A percentile compares a stretch with the other conserved stretches of the same genome.
Conservation (phyloP, 2,329 filamentous ascomycete genomes). For the Helminthosporium solani region DNA sequence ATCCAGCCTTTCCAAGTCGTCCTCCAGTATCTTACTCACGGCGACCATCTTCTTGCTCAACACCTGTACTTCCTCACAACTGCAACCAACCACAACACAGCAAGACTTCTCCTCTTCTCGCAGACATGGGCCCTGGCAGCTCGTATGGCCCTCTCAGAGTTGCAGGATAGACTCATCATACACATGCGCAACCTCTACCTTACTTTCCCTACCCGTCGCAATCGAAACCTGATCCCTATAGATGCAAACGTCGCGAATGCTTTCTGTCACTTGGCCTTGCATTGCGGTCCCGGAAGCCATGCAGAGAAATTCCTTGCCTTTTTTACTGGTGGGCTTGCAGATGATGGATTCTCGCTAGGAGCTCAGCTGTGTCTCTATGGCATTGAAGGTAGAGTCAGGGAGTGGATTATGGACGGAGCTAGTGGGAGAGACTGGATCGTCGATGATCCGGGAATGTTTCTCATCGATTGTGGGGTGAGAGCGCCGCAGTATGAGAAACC, state of each 20-base stretch:
- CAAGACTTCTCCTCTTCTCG: slow-evolving; percentile 6
- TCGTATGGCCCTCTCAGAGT: slow-evolving; percentile 1
- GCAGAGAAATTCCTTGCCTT: slow-evolving; percentile 13
- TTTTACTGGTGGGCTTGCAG: slow-evolving; percentile 4
- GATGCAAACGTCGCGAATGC: background rate
- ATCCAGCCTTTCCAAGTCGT: background rate
- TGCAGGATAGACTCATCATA: slow-evolving; percentile 8
- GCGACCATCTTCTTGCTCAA: background rate
- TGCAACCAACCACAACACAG: background rate
- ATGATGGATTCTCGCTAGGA: background rate
- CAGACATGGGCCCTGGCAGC: slow-evolving; percentile 11
- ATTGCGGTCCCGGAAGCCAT: slow-evolving; percentile 1
- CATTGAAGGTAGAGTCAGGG: background rate
- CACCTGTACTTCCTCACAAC: background rate
- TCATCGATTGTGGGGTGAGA: background rate
- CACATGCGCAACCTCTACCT: slow-evolving; percentile 2
- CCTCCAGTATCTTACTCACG: background rate
- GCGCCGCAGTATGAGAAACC: background rate
- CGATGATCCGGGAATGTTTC: background rate
- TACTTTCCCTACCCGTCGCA: background rate
- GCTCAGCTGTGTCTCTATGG: background rate
- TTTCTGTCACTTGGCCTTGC: background rate
- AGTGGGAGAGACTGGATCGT: background rate
- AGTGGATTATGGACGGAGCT: background rate
- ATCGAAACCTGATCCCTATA: background rate